Evolutionary conservation across 2,329 filamentous ascomycete genomes (phyloP).

Genomic region (Lachnellula subtilissima): DNA sequence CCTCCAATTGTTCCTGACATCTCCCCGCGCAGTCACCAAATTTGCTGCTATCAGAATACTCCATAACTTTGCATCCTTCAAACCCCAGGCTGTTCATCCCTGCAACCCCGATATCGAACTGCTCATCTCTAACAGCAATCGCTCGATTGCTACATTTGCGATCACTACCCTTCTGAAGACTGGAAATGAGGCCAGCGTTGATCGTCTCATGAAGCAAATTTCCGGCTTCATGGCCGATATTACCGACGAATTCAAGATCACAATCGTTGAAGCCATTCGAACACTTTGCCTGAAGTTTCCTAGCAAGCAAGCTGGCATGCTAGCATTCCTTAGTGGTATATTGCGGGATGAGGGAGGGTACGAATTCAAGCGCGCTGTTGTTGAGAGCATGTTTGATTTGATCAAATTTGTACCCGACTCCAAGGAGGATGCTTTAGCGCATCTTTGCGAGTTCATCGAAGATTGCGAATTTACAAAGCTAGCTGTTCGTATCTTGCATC

Average conservation of each 20-base stretch:
- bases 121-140: slow-evolving; percentile 93
- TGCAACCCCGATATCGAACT: slow-evolving; percentile 98
- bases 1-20: slow-evolving; percentile 93
- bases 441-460: slow-evolving; percentile 98
- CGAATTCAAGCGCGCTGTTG: slow-evolving; percentile 95
- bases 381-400: slow-evolving; percentile 98
- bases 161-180: slow-evolving; percentile 98
- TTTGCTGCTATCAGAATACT: slow-evolving; percentile 95
- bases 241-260: slow-evolving; percentile 99
- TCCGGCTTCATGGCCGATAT: slow-evolving; percentile 98
- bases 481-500: slow-evolving; percentile 88
- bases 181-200: slow-evolving; percentile 94
- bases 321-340: slow-evolving; percentile 95
- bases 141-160: slow-evolving; percentile 95
- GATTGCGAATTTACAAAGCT: slow-evolving; percentile 99
- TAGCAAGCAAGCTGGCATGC: slow-evolving; percentile 95
- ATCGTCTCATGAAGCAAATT: slow-evolving; percentile 97
- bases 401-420: slow-evolving; percentile 97
- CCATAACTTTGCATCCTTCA: slow-evolving; percentile 94
- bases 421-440: slow-evolving; percentile 76
- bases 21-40: slow-evolving; percentile 91
- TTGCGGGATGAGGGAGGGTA: slow-evolving; percentile 95
- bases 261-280: slow-evolving; percentile 97
- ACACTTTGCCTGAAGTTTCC: slow-evolving; percentile 97
- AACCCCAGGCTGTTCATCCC: slow-evolving; percentile 82